Conservation (phyloP, 495 filamentous ascomycete species). For the Penicillium herquei region DNA sequence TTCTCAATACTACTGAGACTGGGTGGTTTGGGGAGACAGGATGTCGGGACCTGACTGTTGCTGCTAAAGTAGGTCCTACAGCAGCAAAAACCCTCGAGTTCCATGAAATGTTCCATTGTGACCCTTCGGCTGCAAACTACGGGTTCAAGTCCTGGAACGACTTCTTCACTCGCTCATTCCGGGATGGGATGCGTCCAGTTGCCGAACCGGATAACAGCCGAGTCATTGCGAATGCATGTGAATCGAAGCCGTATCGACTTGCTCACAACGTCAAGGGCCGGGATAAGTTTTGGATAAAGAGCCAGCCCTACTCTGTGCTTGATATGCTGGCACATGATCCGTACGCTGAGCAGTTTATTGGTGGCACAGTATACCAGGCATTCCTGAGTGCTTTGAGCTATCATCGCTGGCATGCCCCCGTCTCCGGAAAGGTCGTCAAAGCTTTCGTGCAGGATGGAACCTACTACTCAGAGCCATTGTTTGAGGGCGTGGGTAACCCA, state of each 20-base stretch:
- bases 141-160: slow-evolving; percentile 71
- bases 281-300: slow-evolving; percentile 65
- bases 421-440: slow-evolving; percentile 55
- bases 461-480: slow-evolving; percentile 64
- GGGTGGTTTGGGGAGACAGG: slow-evolving; percentile 63
- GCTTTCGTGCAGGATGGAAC: slow-evolving; percentile 59
- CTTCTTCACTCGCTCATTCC: slow-evolving; percentile 68
- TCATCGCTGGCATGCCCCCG: slow-evolving; percentile 69
- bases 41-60: slow-evolving; percentile 23
- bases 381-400: slow-evolving; percentile 65
- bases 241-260: slow-evolving; percentile 48
- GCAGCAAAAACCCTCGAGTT: slow-evolving; percentile 38
- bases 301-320: slow-evolving; percentile 60
- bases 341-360: slow-evolving; percentile 52
- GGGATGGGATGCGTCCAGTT: slow-evolving; percentile 55
- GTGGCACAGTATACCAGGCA: slow-evolving; percentile 65
- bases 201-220: slow-evolving; percentile 41
- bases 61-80: slow-evolving; percentile 52
- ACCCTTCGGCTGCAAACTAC: slow-evolving; percentile 34
- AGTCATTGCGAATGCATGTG: slow-evolving; percentile 65
- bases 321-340: slow-evolving; percentile 62
- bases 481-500: slow-evolving; percentile 43
- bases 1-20: slow-evolving; percentile 44
- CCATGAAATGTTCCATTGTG: slow-evolving; percentile 51
- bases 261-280: slow-evolving; percentile 26